These are phyloP conservation scores for Rhododendron griersonianum DNA, from an alignment of 148 eudicot genomes.

Conservation along the genomic window DNA sequence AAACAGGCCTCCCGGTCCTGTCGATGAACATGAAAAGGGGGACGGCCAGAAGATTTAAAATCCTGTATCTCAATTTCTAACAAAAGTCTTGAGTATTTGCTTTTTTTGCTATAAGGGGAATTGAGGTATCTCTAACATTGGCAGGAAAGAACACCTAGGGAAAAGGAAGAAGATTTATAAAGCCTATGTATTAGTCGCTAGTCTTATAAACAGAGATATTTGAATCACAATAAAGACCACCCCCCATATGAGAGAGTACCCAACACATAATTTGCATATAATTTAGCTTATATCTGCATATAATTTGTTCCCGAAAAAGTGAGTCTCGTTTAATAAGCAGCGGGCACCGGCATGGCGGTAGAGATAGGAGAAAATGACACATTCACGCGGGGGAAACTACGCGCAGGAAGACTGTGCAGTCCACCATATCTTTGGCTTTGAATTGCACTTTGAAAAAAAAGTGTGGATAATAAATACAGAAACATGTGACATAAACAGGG, in stretches of 20 bases:
- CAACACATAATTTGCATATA: no score
- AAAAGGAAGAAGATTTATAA: neutral
- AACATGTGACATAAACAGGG: slow-evolving; percentile 12
- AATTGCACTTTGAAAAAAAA: neutral
- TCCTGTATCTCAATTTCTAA: neutral
- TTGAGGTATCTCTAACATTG: slow-evolving; percentile 9
- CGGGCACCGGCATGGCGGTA: neutral
- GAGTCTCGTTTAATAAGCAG: neutral
- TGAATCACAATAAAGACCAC: neutral
- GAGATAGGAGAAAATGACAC: neutral
- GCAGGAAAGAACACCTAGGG: neutral
- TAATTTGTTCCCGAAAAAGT: neutral
- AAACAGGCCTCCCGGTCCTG: neutral
- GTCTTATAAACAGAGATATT: neutral
- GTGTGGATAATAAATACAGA: neutral
- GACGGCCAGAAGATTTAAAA: neutral
- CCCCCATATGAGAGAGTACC: neutral
- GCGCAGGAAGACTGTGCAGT: neutral
- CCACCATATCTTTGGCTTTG: neutral
- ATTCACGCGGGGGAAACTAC: neutral
- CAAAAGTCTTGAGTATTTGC: neutral
- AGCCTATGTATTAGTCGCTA: neutral
- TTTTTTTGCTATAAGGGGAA: neutral
- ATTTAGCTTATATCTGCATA: neutral
- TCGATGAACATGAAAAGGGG: neutral